Base-by-base conservation (phyloP, 345 rosid species). In the Viola odorata region DNA sequence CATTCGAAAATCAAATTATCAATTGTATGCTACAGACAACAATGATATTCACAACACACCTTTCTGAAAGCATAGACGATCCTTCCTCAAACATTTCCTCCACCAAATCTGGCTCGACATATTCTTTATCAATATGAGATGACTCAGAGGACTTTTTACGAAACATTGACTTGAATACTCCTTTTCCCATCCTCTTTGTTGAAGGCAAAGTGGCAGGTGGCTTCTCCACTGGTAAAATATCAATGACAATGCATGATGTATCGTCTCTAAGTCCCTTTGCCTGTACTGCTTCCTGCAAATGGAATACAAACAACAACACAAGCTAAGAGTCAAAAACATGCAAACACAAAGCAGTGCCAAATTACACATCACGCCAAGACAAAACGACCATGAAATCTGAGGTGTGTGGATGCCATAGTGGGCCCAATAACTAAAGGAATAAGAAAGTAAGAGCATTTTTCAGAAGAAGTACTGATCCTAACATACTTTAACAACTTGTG, bases 191-290 rank as follows among this genome's bases (percentile, higher is more conserved):
- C 83, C 80, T 95, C 72, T 78, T 95, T 0, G 87, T 84, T 37
- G 83, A 77, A 12, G 87, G 95, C 56, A 80, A 52, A 51, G 91
- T 79, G 73, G 86, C 84, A 14, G 78, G 64, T 36, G 88, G 95
- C 75, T 91, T 95, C 77, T 95, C 99, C 12, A 61, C 76, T 6
- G 91, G 88, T 62, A 87, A 71, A 73, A 95, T 84, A 66, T 95
- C 99, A 68, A 95, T 69, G 62, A 95, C 99, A 63, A 95, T 95
- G 78, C 96, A 95, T 60, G 99, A 91, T 50, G 99, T 95, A 72
- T 95, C 99, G 82, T 95, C 99, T 61, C 97, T 77, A 65, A 95
- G 87, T 67, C 99, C 99, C 75, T 88, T 91, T 47, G 68, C 57
- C 54, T 79, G 83, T 51, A 94, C 71, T 60, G 99, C 88, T 81